Base-by-base conservation (phyloP, 108 stramenopile species). In the Nannochloropsis oceanica region DNA sequence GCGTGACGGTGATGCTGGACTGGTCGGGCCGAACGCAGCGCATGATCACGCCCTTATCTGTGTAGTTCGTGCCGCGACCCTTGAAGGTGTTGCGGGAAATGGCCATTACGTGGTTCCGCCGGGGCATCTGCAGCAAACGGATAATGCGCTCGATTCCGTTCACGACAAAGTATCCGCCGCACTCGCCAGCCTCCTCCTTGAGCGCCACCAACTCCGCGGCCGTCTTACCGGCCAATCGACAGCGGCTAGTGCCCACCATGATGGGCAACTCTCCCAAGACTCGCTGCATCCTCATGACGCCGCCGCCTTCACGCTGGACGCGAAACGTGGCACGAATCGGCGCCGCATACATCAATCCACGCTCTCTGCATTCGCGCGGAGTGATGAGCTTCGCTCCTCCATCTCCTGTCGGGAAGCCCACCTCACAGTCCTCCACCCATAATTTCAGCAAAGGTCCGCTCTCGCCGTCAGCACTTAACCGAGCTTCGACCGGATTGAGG, bases 111-210 rank as follows among this genome's bases (percentile, higher is more conserved):
- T 96, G 93, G 93, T 99, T 97, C 1, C 95, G 87, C 25, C 88
- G 81, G 44, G 87, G 90, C 27, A 91, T 85, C 92, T 99, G 99
- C 80, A 99, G 86, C 90, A 99, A 88, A 42, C 99, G 90, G 24
- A 99, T 93, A 80, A 96, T 93, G 44, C 96, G 92, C 89, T 99
- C 99, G 85, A 96, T 97, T 27, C 99, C 99, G 88, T 92, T 93
- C 27, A 98, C 92, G 43, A 99, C 92, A 87, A 99, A 99, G 84
- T 97, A 98, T 34, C 97, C 97, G 44, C 99, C 99, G 86, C 95
- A 92, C 85, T 99, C 98, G 44, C 91, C 93, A 73, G 86, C 84
- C 82, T 95, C 94, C 92, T 96, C 90, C 86, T 89, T 24, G 73
- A 44, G 43, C 26, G 46, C 27, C 25, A 81, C 42, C 24, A 91